Evolutionary conservation across 116 monocot genomes (phyloP).

Genomic region (Papilionanthe hybrid): DNA sequence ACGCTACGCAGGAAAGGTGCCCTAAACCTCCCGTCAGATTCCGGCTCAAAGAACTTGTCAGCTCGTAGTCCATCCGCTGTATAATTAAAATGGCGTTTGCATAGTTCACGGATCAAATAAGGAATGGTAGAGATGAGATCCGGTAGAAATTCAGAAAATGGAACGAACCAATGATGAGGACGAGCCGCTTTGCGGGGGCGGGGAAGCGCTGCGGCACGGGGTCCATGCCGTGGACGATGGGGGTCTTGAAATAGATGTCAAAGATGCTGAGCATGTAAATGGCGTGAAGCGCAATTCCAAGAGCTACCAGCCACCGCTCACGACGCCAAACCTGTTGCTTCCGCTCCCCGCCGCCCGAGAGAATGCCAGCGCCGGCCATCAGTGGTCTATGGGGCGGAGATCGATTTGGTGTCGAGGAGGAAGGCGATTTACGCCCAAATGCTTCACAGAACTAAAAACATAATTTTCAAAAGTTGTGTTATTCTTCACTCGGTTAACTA

Average conservation of each 20-base stretch:
- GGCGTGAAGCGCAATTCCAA: constrained; percentile 80
- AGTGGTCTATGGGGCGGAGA: too few relatives aligned
- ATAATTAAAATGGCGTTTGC: not conserved
- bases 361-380: constrained; percentile 6
- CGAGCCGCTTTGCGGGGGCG: constrained; percentile 83
- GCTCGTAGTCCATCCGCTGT: constrained; percentile 85
- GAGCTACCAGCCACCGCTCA: constrained; percentile 68
- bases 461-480: too few relatives aligned
- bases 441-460: too few relatives aligned
- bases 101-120: not conserved
- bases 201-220: constrained; percentile 64
- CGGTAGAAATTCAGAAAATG: not conserved
- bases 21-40: constrained; percentile 49
- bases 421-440: too few relatives aligned
- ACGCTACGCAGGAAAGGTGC: constrained; percentile 70
- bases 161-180: constrained; percentile 63
- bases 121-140: constrained; percentile 1
- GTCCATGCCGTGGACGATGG: constrained; percentile 84
- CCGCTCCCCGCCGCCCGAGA: constrained; percentile 9
- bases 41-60: constrained; percentile 83
- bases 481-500: too few relatives aligned
- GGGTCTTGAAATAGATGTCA: constrained; percentile 96
- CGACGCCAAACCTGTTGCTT: constrained; percentile 33
- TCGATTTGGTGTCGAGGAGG: too few relatives aligned
- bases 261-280: constrained; percentile 96